Evolutionary conservation across 306 rosid genomes (phyloP).

Genomic region (Vigna hirtella): DNA sequence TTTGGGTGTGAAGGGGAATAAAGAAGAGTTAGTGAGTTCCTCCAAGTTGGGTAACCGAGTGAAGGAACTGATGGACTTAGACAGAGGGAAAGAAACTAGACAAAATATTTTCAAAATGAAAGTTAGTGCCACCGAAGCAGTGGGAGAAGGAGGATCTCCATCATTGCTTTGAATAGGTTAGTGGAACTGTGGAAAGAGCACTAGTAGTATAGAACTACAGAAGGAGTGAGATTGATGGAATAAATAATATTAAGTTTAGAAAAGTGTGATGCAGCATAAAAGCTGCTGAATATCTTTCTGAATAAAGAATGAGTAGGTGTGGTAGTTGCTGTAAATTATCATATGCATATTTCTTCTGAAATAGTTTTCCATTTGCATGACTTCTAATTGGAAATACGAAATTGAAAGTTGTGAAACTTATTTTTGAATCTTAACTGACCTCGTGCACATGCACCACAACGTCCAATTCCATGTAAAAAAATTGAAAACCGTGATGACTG

Average conservation of each 20-base stretch:
- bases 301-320: neutral
- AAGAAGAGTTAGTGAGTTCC: slow-evolving; percentile 44
- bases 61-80: slow-evolving; percentile 52
- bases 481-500: too few species aligned
- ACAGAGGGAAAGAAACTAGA: slow-evolving; percentile 34
- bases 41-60: slow-evolving; percentile 45
- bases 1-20: slow-evolving; percentile 19
- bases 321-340: neutral
- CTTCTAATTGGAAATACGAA: too few species aligned
- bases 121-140: neutral
- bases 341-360: too few species aligned
- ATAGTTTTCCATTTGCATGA: too few species aligned
- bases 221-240: too few species aligned
- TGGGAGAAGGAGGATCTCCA: slow-evolving; percentile 34
- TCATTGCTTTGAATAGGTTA: slow-evolving; percentile 25
- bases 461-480: too few species aligned
- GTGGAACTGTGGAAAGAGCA: neutral
- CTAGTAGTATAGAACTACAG: neutral
- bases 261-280: neutral
- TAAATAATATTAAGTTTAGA: neutral
- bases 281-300: neutral
- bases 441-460: too few species aligned
- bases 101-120: neutral
- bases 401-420: too few species aligned
- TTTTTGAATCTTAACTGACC: too few species aligned